These are phyloP conservation scores for Solanum chaucha DNA, from an alignment of 257 asterid genomes.

Conservation along the genomic window DNA sequence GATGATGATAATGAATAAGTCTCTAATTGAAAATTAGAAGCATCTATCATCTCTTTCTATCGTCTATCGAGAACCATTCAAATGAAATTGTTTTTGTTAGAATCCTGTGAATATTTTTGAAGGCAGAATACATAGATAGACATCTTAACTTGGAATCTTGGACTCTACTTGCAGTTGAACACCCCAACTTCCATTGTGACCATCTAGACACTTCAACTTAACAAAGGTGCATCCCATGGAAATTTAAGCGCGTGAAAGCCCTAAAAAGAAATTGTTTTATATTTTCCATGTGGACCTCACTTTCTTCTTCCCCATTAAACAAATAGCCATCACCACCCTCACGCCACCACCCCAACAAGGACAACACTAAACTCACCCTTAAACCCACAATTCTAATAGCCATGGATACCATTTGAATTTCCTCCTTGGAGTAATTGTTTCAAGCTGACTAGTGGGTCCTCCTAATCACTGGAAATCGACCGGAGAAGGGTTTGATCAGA, in stretches of 20 bases:
- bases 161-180: neutral
- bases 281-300: neutral
- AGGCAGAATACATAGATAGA: neutral
- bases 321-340: neutral
- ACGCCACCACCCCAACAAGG: neutral
- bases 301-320: neutral
- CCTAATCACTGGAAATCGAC: conserved; percentile 26
- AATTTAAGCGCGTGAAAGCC: neutral
- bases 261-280: neutral
- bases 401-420: neutral
- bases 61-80: neutral
- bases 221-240: neutral
- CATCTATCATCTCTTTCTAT: neutral
- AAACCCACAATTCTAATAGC: neutral
- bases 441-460: conserved; percentile 14
- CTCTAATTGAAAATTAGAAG: neutral
- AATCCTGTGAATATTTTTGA: neutral
- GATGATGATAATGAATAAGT: neutral
- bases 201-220: neutral
- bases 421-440: conserved; percentile 10
- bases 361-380: neutral
- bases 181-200: neutral
- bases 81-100: neutral
- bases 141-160: neutral
- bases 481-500: conserved; percentile 24